Evolutionary conservation across 2,329 filamentous ascomycete genomes (phyloP).

Genomic region (Colletotrichum lentis): DNA sequence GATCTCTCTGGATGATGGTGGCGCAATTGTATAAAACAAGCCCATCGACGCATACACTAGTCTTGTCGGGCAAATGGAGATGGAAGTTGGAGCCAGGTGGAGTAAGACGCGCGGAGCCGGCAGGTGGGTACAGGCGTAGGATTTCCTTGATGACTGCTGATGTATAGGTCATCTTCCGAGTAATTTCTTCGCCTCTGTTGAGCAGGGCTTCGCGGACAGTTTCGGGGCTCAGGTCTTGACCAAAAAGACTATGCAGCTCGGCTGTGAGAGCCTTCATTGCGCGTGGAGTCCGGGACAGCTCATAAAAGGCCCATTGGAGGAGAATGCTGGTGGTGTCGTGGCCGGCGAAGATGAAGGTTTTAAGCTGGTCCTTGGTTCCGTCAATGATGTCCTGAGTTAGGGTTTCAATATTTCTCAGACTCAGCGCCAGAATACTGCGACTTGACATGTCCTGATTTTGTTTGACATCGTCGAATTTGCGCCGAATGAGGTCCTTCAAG

Average conservation of each 20-base stretch:
- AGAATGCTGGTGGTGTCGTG: slow-evolving; percentile 53
- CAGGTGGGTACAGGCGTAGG: slow-evolving; percentile 48
- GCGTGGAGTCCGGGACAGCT: slow-evolving; percentile 46
- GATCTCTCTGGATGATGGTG: slow-evolving; percentile 48
- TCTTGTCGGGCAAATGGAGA: slow-evolving; percentile 43
- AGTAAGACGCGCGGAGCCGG: slow-evolving; percentile 44
- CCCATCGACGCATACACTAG: slow-evolving; percentile 46
- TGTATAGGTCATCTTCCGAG: slow-evolving; percentile 48
- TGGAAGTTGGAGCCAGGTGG: slow-evolving; percentile 43
- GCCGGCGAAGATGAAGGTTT: slow-evolving; percentile 52
- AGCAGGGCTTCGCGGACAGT: slow-evolving; percentile 43
- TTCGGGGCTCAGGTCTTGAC: slow-evolving; percentile 43
- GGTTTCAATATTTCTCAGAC: slow-evolving; percentile 43
- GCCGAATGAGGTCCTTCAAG: slow-evolving; percentile 41
- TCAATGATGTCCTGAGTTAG: slow-evolving; percentile 44
- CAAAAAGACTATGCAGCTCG: slow-evolving; percentile 50
- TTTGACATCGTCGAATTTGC: slow-evolving; percentile 40
- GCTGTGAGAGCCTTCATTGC: slow-evolving; percentile 43
- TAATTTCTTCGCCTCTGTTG: slow-evolving; percentile 44
- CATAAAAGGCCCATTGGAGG: slow-evolving; percentile 50
- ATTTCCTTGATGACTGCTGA: slow-evolving; percentile 52
- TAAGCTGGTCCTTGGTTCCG: slow-evolving; percentile 49
- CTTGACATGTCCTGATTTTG: slow-evolving; percentile 27
- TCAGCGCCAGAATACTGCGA: slow-evolving; percentile 48
- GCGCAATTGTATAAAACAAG: slow-evolving; percentile 48